Percentiles rank a stretch among this genome's conserved stretches.
Conservation (phyloP, 495 filamentous ascomycete genomes). For the Stereocaulon alpinum region DNA sequence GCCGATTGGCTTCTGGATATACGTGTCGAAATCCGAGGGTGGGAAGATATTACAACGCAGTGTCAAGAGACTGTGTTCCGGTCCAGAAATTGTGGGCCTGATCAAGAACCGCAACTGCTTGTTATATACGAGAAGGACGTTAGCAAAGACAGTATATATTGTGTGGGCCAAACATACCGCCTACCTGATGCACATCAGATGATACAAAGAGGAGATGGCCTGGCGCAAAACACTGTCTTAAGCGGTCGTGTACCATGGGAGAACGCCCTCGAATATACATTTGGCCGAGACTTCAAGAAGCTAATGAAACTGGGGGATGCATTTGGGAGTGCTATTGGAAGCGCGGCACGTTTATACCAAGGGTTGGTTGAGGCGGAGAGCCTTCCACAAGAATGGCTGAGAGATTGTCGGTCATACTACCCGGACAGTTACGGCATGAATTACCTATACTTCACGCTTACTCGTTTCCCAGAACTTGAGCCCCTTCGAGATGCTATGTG, state of each 20-base stretch:
- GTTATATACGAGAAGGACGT: neutral
- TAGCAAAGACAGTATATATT: neutral
- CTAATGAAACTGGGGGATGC: neutral
- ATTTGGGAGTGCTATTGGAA: neutral
- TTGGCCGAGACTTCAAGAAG: neutral
- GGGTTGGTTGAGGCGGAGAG: neutral
- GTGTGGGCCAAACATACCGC: neutral
- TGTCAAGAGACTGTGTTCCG: neutral
- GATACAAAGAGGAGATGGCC: neutral
- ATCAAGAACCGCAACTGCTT: neutral
- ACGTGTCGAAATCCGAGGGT: neutral
- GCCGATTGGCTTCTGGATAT: constrained; percentile 1
- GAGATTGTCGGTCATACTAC: neutral
- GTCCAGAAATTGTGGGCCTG: neutral
- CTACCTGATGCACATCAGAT: neutral
- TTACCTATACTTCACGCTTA: neutral
- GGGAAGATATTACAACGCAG: neutral
- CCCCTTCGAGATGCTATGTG: neutral
- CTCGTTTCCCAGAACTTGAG: neutral
- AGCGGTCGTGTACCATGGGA: neutral
- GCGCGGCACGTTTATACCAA: neutral
- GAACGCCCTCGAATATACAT: neutral
- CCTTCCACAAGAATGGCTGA: neutral
- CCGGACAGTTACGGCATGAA: neutral
- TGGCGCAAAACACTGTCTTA: neutral